Base-by-base conservation (phyloP, 192 early-diverging fungal species). In the Borealophlyctis nickersoniae region DNA sequence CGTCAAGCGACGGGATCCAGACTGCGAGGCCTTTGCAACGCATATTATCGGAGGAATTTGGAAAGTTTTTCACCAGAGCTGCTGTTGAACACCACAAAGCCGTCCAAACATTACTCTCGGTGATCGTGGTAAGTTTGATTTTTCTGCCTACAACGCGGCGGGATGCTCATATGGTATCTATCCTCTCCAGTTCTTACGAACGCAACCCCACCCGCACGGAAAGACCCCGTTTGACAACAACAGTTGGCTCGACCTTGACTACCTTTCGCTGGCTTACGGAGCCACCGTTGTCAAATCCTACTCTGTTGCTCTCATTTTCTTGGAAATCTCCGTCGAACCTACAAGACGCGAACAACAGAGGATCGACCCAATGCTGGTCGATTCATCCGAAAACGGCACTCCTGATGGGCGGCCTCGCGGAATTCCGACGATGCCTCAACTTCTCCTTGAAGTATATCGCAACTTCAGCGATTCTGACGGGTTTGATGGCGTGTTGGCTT, bases 161-260 rank as follows among this genome's bases (percentile, higher is more conserved):
- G n/a, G n/a, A n/a, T n/a, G n/a, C n/a, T n/a, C n/a, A n/a, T n/a
- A n/a, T n/a, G n/a, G n/a, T n/a, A n/a, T n/a, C n/a, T n/a, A n/a
- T n/a, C 14, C n/a, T 49, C 49, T 3, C 16, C 19, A 65, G 62
- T 2, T 63, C 16, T 33, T 78, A 29, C 55, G 73, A 23, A 59
- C 36, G 27, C 66, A 69, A 50, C 7, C 30, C 9, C 31, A 52
- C 30, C 57, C 64, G 1, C 16, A 13, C n/a, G 51, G 45, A 22
- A 13, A 35, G 0, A 34, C 33, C 9, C 54, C 70, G 2, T 66
- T 64, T 33, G 65, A 71, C 30, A 49, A 56, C 48, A 71, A 74
- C 34, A 49, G 22, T 56, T 78, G 76, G 76, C 36, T 76, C n/a
- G 66, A 76, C 22, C 36, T 78, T 4, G 70, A 78, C 48, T 78